Base-by-base conservation (phyloP, 2,329 filamentous ascomycete species). In the Diaporthe eres region DNA sequence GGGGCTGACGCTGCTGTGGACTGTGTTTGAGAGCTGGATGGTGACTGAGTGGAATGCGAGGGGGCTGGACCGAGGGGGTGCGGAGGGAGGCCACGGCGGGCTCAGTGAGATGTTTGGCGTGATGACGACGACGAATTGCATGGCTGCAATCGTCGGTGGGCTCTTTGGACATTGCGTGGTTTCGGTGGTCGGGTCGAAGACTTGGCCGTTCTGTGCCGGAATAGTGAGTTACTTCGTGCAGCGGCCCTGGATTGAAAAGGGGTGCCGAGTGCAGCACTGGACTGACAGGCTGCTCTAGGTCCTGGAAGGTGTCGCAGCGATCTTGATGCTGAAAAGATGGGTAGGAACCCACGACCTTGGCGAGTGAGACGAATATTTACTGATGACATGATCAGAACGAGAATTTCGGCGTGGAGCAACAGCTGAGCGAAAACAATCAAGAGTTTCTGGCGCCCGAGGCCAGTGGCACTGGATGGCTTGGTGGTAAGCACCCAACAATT, bases 1-100 rank as follows among this genome's bases (percentile, higher is more conserved):
- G 49, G 87, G 85, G 19, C 87, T 89, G 39, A 90, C 88, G 13
- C 80, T 91, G 49, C 84, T 91, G 37, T 91, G 88, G 83, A 90
- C 86, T 25, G 87, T 87, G 6, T 91, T 91, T 76, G 89, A 91
- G 80, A 88, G 87, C 77, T 91, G 90, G 90, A 88, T 91, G 84
- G 86, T 91, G 37, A 86, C 88, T 6, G 89, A 90, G 79, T 90
- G 87, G 78, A 87, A 89, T 67, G 82, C 84, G 57, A 82, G 86
- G 34, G 84, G 84, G 17, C 77, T 90, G 10, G 84, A 85, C 57
- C 82, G 83, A 42, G 25, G 19, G 12, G 61, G 34, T 3, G 57
- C n/a, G 4, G 68, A 70, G 25, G 57, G 12, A 10, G 81, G 81
- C 19, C 65, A 78, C 1, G 83, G 84, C 22, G 83, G 83, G n/a